Evolutionary conservation across 352 stramenopile genomes (phyloP).

Genomic region (Pythium coloratum): DNA sequence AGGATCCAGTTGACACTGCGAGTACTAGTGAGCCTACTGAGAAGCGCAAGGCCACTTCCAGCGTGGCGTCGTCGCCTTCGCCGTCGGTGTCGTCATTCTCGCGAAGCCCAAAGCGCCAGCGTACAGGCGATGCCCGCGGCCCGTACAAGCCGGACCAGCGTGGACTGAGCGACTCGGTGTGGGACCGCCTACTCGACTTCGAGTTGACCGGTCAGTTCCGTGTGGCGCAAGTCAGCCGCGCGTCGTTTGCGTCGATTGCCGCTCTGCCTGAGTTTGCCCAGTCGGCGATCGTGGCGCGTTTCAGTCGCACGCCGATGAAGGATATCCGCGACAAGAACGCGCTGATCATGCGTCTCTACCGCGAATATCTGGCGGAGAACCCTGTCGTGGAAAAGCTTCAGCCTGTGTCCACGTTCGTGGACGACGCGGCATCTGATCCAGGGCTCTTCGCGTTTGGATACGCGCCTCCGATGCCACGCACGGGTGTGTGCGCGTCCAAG

Average conservation of each 20-base stretch:
- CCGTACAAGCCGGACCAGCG: conserved; percentile 21
- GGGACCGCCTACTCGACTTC: conserved; percentile 79
- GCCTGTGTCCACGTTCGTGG: conserved; percentile 46
- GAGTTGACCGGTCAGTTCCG: conserved; percentile 58
- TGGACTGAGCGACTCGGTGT: conserved; percentile 58
- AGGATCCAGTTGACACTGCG: background rate
- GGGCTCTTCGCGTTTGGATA: conserved; percentile 73
- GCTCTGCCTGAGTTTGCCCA: conserved; percentile 77
- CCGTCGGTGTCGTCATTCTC: background rate
- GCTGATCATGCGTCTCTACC: conserved; percentile 66
- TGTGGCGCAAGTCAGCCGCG: conserved; percentile 72
- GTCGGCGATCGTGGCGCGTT: conserved; percentile 66
- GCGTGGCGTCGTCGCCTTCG: conserved; percentile 6
- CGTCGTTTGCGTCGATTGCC: conserved; percentile 63
- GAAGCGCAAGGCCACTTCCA: conserved; percentile 23
- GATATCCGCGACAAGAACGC: conserved; percentile 79
- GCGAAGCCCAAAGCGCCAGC: conserved; percentile 21
- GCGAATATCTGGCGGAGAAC: conserved; percentile 77
- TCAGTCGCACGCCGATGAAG: conserved; percentile 58
- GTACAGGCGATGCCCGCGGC: background rate
- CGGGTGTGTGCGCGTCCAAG: conserved; percentile 46
- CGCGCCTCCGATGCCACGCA: conserved; percentile 57
- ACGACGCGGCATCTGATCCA: conserved; percentile 42
- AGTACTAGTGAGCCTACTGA: background rate
- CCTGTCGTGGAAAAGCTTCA: conserved; percentile 52